Base-by-base conservation (phyloP, 306 rosid genomes). In the Cicer bijugum region DNA sequence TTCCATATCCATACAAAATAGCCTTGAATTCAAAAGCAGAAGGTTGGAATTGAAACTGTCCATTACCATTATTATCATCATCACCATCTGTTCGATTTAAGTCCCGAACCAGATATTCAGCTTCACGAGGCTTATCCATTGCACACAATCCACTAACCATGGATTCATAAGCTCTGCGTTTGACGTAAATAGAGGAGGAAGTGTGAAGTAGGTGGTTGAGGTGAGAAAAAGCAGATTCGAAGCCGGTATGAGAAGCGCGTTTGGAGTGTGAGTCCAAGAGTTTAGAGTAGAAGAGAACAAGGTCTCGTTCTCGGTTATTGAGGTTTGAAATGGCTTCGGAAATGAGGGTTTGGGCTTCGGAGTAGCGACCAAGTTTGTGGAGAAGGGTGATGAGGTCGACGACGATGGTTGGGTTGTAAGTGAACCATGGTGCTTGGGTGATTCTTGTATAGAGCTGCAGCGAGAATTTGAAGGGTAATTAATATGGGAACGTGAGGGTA, bases 351-450 rank as follows among this genome's bases (percentile, higher is more conserved):
- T 90, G 77, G 0, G 89, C 76, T 39, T 84, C 71, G 15, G 47
- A 17, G 61, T 47, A 52, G 12, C 9, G 78, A 56, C 88, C 97
- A 33, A 82, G 84, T 63, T 83, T 61, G 72, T 88, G 90, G 6
- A 93, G 92, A 72, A 84, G 79, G 0, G 96, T 89, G 9, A 81
- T 90, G 9, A 93, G 82, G 9, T 84, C 78, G 3, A 96, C 97
- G 0, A 85, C 88, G 53, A 88, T 80, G 76, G 84, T 84, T 43
- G 93, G 83, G 72, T 85, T 93, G 88, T 89, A 88, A 38, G 63
- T 48, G 81, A 89, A 91, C 98, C 98, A 93, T 9, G 90, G 69
- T 0, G 88, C 81, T 80, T 89, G 76, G 38, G 59, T 75, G 65
- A 89, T 89, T 82, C 81, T 74, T 0, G 82, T 67, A 72, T 90